Evolutionary conservation across 768 basidiomycete genomes (phyloP).

Genomic region (Phylloporus sp.): DNA sequence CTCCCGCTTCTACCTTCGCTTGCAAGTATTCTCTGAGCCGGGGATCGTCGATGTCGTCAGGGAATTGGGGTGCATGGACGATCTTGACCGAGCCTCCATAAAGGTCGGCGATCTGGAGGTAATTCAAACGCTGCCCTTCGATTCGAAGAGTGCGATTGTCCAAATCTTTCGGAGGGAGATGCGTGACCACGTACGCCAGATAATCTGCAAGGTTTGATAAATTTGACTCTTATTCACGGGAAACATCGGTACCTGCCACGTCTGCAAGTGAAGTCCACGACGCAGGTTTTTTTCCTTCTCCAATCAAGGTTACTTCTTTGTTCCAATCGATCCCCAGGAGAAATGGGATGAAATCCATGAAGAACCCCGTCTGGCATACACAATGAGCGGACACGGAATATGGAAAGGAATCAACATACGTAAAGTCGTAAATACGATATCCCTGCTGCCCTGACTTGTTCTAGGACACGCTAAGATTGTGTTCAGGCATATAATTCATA

Average conservation of each 20-base stretch:
- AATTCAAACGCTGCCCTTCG: slow-evolving; percentile 12
- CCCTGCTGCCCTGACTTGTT: slow-evolving; percentile 11
- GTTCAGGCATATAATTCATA: neutral
- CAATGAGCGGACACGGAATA: neutral
- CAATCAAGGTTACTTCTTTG: slow-evolving; percentile 16
- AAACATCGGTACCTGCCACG: slow-evolving; percentile 10
- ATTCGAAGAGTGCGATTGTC: slow-evolving; percentile 13
- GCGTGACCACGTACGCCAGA: slow-evolving; percentile 21
- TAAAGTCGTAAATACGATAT: slow-evolving; percentile 20
- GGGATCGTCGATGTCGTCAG: slow-evolving; percentile 6
- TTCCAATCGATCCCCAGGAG: slow-evolving; percentile 13
- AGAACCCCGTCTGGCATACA: slow-evolving; percentile 11
- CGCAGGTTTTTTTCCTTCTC: slow-evolving; percentile 14
- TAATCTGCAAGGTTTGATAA: slow-evolving; percentile 8
- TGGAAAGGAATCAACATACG: slow-evolving; percentile 7
- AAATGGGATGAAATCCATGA: slow-evolving; percentile 26
- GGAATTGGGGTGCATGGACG: slow-evolving; percentile 1
- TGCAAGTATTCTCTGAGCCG: slow-evolving; percentile 12
- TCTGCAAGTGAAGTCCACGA: slow-evolving; percentile 27
- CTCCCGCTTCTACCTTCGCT: slow-evolving; percentile 10
- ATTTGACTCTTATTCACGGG: neutral
- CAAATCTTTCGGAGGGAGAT: slow-evolving; percentile 7
- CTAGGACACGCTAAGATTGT: neutral
- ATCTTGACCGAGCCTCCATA: slow-evolving; percentile 10
- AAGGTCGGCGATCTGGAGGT: slow-evolving; percentile 4